Percentiles rank a stretch among this genome's conserved stretches.
These are phyloP conservation scores for Plasmodium ovale DNA, from an alignment of 169 alveolate genomes.

Conservation along the genomic window DNA sequence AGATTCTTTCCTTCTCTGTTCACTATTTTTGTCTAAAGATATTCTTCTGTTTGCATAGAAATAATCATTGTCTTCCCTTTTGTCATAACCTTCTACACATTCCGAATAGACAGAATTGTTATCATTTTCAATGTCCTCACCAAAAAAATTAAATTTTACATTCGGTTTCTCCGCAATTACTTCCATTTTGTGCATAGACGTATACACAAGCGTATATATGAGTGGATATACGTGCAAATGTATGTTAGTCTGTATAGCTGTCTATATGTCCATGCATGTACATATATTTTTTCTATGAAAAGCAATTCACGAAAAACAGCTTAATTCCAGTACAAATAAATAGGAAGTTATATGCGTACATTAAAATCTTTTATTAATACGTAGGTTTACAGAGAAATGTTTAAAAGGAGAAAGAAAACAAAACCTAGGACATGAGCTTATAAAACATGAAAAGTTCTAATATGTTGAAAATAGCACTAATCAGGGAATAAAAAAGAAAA, in stretches of 20 bases:
- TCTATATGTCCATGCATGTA: no score
- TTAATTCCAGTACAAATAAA: not conserved
- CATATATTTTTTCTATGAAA: conserved; percentile 11
- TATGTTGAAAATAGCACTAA: not conserved
- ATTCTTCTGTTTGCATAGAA: conserved; percentile 28
- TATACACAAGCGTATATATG: not conserved
- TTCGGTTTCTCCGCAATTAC: conserved; percentile 53
- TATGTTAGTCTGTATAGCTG: no score
- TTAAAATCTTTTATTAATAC: conserved; percentile 20
- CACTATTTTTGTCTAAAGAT: conserved; percentile 76
- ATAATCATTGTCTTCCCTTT: conserved; percentile 15
- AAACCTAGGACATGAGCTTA: not conserved
- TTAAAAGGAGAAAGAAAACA: not conserved
- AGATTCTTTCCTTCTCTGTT: conserved; percentile 77
- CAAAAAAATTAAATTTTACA: conserved; percentile 38
- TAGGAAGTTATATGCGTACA: not conserved
- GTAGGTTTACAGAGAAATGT: not conserved
- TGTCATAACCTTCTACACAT: conserved; percentile 7
- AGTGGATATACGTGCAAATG: not conserved
- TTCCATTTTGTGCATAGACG: conserved; percentile 26
- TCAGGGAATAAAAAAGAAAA: not conserved
- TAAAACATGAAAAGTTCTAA: no score
- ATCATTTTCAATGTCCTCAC: conserved; percentile 32
- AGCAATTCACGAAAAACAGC: not conserved
- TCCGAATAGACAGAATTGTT: conserved; percentile 18